A percentile compares a stretch with the other conserved stretches of the same genome.
Conservation (phyloP, 441 rosid species). For the Gossypium gossypioides region DNA sequence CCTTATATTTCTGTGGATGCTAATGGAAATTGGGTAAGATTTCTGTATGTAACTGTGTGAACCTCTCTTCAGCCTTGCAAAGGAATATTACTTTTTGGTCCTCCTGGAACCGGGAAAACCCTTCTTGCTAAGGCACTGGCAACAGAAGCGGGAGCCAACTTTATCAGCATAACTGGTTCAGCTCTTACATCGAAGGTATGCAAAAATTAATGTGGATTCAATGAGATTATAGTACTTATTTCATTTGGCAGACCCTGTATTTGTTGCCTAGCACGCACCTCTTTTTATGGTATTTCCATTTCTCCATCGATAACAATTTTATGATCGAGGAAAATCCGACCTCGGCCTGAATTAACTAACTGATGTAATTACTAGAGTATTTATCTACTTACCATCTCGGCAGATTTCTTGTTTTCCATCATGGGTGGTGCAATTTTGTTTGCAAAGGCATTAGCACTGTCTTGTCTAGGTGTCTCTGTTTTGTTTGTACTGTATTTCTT, state of each 20-base stretch:
- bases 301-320: not conserved
- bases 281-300: not conserved
- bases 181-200: conserved; percentile 86
- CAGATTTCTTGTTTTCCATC: not conserved
- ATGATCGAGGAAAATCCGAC: not conserved
- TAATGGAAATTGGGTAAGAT: not conserved
- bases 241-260: not conserved
- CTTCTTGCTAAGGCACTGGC: conserved; percentile 96
- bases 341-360: not conserved
- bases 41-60: conserved; percentile 18
- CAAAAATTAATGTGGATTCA: not conserved
- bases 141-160: conserved; percentile 94
- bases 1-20: conserved; percentile 4
- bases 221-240: not conserved
- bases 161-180: conserved; percentile 92
- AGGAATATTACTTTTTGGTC: conserved; percentile 94
- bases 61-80: conserved; percentile 67
- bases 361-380: not conserved
- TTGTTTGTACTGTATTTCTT: not conserved
- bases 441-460: not conserved
- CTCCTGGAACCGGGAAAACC: conserved; percentile 98
- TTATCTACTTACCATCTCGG: not conserved
- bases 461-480: not conserved
- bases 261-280: not conserved
- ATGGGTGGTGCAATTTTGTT: not conserved